Conservation (phyloP, 345 rosid species). For the Brassica incana region DNA sequence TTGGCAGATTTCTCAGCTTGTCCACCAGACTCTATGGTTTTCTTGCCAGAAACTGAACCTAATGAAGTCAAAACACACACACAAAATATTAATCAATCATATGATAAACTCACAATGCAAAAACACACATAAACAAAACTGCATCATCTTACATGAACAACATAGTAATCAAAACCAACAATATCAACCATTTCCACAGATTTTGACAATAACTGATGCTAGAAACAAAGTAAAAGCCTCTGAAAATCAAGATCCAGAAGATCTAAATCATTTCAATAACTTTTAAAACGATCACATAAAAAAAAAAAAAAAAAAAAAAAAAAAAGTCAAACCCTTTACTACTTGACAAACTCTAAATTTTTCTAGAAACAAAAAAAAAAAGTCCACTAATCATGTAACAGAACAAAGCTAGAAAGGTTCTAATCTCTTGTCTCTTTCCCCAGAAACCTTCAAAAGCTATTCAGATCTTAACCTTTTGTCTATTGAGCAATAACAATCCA, state of each 20-base stretch:
- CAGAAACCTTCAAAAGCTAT: conserved; percentile 15
- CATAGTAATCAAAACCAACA: conserved; percentile 4
- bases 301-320: background rate
- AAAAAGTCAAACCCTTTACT: background rate
- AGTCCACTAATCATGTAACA: background rate
- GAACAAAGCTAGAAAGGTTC: conserved; percentile 4
- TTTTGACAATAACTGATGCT: background rate
- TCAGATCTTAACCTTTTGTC: conserved; percentile 1
- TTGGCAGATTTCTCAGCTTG: conserved; percentile 69
- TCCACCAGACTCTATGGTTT: conserved; percentile 46
- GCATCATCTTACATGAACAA: background rate
- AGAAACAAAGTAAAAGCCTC: conserved; percentile 2
- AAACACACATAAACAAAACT: background rate
- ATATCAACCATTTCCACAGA: conserved; percentile 11
- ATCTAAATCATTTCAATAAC: background rate
- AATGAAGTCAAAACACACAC: conserved; percentile 25
- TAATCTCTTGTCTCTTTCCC: background rate
- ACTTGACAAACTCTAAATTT: background rate
- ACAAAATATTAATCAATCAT: conserved; percentile 9
- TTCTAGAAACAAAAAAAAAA: background rate
- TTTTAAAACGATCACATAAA: background rate
- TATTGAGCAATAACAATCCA: background rate
- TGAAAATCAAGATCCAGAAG: conserved; percentile 17
- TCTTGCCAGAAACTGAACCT: conserved; percentile 54
- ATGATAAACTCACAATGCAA: background rate